phyloP scores from a whole-genome alignment of 139 green algal species.

The Trebouxia sp. region DNA sequence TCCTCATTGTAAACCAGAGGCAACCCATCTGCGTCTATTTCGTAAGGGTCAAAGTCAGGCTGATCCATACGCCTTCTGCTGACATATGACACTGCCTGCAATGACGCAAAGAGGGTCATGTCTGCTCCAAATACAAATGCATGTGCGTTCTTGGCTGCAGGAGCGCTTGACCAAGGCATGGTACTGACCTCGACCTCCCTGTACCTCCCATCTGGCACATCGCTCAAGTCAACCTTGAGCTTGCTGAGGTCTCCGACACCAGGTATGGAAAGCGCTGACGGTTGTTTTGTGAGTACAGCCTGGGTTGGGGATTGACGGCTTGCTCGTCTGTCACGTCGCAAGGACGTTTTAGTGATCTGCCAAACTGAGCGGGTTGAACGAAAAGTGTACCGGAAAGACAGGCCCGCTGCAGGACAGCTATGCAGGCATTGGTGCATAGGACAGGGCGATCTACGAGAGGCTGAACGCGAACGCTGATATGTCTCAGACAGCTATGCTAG shows the following conservation, averaged over 20 bases:
- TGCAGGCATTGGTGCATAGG: constrained; percentile 21
- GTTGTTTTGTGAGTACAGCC: not conserved
- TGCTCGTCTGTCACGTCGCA: not conserved
- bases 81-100: constrained; percentile 26
- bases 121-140: too few species aligned
- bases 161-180: too few species aligned
- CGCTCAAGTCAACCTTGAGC: constrained; percentile 2
- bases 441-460: not conserved
- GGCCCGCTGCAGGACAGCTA: not conserved
- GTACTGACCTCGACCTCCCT: not conserved
- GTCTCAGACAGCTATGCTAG: not conserved
- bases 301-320: not conserved
- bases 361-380: not conserved
- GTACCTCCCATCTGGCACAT: constrained; percentile 11
- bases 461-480: not conserved
- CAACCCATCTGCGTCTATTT: constrained; percentile 74
- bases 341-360: not conserved
- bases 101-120: not conserved
- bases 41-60: constrained; percentile 18
- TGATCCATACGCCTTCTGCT: constrained; percentile 28
- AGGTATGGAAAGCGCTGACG: not conserved
- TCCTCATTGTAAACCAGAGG: constrained; percentile 79
- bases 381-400: not conserved
- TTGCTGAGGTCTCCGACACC: constrained; percentile 5
- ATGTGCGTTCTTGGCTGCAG: too few species aligned